These are phyloP conservation scores for Eudorina sp. DNA, from an alignment of 139 green algal species.

Conservation along the genomic window DNA sequence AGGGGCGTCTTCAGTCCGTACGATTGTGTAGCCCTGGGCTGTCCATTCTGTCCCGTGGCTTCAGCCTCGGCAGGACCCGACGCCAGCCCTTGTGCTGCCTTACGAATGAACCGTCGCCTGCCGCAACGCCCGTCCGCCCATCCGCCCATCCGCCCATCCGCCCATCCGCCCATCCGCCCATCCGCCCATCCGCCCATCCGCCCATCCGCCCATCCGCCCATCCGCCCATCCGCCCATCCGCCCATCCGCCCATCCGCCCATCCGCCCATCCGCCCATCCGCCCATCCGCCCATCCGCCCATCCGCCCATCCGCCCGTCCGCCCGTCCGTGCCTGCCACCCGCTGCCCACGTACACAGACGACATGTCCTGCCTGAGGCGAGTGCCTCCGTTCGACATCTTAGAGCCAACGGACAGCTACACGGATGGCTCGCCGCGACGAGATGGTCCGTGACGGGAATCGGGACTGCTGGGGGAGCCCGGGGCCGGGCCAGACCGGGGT, in stretches of 20 bases:
- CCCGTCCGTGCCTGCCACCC: neutral
- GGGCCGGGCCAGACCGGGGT: neutral
- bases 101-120: too few species aligned
- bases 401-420: constrained; percentile 70
- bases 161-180: too few species aligned
- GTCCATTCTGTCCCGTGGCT: too few species aligned
- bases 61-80: too few species aligned
- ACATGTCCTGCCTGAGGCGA: constrained; percentile 51
- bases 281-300: neutral
- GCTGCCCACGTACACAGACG: constrained; percentile 54
- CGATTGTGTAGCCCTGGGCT: too few species aligned
- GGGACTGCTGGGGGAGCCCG: too few species aligned
- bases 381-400: constrained; percentile 86
- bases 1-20: too few species aligned
- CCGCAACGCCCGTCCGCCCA: too few species aligned
- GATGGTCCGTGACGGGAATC: constrained; percentile 63
- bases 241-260: neutral
- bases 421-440: constrained; percentile 63
- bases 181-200: neutral
- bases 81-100: too few species aligned
- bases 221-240: neutral
- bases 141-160: too few species aligned
- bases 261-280: neutral
- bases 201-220: neutral
- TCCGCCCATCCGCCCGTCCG: neutral